These are phyloP conservation scores for Helotiales sp. DNA, from an alignment of 2,329 filamentous ascomycete species.

Conservation along the genomic window DNA sequence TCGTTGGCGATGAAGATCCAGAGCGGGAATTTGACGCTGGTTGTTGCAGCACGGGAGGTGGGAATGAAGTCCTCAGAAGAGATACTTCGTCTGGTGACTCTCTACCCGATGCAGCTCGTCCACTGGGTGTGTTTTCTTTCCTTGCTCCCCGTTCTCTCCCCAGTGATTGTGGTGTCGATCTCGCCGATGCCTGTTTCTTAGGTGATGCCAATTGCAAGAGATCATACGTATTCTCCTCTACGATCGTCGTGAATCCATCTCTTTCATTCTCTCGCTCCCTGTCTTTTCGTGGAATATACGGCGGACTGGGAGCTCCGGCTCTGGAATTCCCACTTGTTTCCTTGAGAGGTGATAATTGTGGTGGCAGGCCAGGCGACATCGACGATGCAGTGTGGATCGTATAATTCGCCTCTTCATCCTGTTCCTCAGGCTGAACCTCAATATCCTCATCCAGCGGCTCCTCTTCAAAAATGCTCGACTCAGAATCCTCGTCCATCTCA, in stretches of 20 bases:
- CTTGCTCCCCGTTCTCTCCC: neutral
- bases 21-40: slow-evolving; percentile 5
- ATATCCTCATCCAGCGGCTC: slow-evolving; percentile 45
- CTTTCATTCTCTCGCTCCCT: slow-evolving; percentile 36
- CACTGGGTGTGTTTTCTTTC: slow-evolving; percentile 18
- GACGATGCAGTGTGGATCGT: slow-evolving; percentile 36
- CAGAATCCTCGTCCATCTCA: slow-evolving; percentile 34
- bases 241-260: slow-evolving; percentile 52
- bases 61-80: slow-evolving; percentile 30
- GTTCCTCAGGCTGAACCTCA: slow-evolving; percentile 36
- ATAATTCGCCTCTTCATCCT: slow-evolving; percentile 34
- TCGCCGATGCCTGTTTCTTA: slow-evolving; percentile 37
- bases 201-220: slow-evolving; percentile 47
- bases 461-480: slow-evolving; percentile 55
- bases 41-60: slow-evolving; percentile 6
- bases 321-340: slow-evolving; percentile 42
- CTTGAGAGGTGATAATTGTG: slow-evolving; percentile 52
- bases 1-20: slow-evolving; percentile 21
- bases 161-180: slow-evolving; percentile 32
- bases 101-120: slow-evolving; percentile 13
- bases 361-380: slow-evolving; percentile 36
- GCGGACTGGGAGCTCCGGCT: slow-evolving; percentile 18
- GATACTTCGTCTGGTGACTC: slow-evolving; percentile 31
- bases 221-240: slow-evolving; percentile 55
- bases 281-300: neutral